These are phyloP conservation scores for Colletotrichum gloeosporioides DNA, from an alignment of 2,329 filamentous ascomycete genomes.

Conservation along the genomic window DNA sequence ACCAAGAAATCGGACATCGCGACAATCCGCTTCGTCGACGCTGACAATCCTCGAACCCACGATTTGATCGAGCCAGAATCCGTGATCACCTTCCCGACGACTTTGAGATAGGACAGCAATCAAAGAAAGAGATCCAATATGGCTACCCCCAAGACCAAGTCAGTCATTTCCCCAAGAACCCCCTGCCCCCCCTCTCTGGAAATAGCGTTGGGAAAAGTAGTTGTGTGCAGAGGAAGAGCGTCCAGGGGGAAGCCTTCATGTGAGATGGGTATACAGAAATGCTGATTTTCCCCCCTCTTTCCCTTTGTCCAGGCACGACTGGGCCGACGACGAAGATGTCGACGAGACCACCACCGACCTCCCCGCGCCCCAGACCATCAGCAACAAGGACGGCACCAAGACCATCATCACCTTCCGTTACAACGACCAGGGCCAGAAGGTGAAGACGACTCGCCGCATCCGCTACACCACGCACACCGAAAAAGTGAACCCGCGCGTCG, in stretches of 20 bases:
- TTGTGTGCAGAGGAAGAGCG: neutral
- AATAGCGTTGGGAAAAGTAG: neutral
- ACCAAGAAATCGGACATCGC: constrained; percentile 16
- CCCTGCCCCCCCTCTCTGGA: neutral
- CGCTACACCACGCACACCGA: constrained; percentile 91
- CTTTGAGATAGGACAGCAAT: neutral
- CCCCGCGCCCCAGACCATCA: constrained; percentile 85
- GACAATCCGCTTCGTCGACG: constrained; percentile 18
- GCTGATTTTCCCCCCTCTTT: neutral
- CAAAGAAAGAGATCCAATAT: neutral
- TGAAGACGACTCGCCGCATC: constrained; percentile 96
- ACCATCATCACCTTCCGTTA: constrained; percentile 89
- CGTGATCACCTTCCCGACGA: neutral
- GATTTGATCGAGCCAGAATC: neutral
- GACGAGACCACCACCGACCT: constrained; percentile 74
- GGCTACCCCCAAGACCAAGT: constrained; percentile 22
- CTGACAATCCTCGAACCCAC: constrained; percentile 7
- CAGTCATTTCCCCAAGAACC: neutral
- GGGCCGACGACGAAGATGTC: constrained; percentile 95
- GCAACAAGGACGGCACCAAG: constrained; percentile 98
- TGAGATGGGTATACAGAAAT: neutral
- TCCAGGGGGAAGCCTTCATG: neutral
- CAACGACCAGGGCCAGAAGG: constrained; percentile 93
- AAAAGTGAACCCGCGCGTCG: constrained; percentile 94
- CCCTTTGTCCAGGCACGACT: constrained; percentile 65